Evolutionary conservation across 768 basidiomycete species (phyloP).

Genomic region (Rhodotorula sphaerocarpa): DNA sequence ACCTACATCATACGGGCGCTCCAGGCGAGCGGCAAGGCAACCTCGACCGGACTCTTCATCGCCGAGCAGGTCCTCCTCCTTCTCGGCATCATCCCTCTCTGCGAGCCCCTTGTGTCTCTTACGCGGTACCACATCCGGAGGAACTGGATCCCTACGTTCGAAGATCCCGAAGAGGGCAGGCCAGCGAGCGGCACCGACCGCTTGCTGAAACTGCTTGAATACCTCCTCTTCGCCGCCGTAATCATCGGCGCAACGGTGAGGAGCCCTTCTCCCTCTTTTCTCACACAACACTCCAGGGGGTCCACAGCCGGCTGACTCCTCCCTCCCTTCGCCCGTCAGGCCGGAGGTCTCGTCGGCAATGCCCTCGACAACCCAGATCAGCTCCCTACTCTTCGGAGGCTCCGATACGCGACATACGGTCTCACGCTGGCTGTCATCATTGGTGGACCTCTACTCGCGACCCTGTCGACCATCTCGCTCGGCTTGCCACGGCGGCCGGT

Average conservation of each 20-base stretch:
- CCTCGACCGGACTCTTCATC: conserved; percentile 1
- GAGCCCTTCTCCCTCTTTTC: background rate
- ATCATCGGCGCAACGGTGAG: no score
- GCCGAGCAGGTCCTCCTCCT: conserved; percentile 11
- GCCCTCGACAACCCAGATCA: no score
- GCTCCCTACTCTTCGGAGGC: no score
- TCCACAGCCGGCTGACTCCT: no score
- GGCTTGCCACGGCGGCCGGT: background rate
- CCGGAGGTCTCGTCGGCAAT: no score
- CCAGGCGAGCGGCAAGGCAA: conserved; percentile 40
- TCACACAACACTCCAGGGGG: background rate
- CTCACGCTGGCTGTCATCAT: background rate
- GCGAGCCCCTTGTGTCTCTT: conserved; percentile 1
- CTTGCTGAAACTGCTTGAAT: no score
- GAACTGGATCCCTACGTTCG: background rate
- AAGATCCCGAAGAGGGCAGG: background rate
- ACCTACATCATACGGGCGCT: conserved; percentile 18
- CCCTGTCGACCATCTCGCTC: background rate
- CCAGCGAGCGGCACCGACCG: background rate
- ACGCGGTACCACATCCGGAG: background rate
- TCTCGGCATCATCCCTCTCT: background rate
- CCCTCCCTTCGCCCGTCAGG: no score
- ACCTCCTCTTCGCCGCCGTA: no score
- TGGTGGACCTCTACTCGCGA: background rate
- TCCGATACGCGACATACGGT: background rate